These are phyloP conservation scores for Brassica cretica DNA, from an alignment of 345 rosid genomes.

Conservation along the genomic window DNA sequence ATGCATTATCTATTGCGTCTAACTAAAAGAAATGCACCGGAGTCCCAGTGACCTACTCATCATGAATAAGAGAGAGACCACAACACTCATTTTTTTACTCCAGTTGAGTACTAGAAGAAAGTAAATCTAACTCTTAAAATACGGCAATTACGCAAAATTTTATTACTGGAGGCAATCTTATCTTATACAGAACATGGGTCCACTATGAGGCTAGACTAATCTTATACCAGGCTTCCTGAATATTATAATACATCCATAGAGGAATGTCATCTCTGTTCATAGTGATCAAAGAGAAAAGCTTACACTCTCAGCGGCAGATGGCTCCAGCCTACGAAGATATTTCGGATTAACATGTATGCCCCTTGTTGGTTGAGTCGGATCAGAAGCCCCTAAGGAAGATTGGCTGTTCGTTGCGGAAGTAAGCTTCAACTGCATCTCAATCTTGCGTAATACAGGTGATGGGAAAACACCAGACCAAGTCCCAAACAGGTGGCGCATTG, in stretches of 20 bases:
- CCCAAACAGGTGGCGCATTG: constrained; percentile 94
- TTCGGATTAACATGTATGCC: constrained; percentile 99
- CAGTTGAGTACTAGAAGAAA: constrained; percentile 17
- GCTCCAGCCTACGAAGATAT: constrained; percentile 80
- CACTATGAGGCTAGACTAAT: constrained; percentile 10
- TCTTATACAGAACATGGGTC: not conserved
- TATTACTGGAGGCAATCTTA: not conserved
- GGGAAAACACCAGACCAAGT: constrained; percentile 96
- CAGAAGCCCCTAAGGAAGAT: constrained; percentile 63
- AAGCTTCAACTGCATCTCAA: constrained; percentile 68
- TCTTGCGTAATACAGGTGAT: constrained; percentile 61
- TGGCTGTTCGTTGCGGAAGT: constrained; percentile 53
- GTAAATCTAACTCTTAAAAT: constrained; percentile 2
- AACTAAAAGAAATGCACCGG: constrained; percentile 18
- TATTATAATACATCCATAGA: not conserved
- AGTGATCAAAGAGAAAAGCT: constrained; percentile 36
- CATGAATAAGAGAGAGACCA: not conserved
- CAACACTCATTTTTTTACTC: constrained; percentile 5
- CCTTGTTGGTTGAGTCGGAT: constrained; percentile 73
- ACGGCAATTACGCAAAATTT: not conserved
- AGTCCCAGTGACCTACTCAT: constrained; percentile 8
- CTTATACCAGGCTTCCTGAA: constrained; percentile 2
- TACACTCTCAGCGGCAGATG: constrained; percentile 68
- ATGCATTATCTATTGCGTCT: not conserved
- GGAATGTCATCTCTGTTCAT: constrained; percentile 7